Base-by-base conservation (phyloP, 2,329 filamentous ascomycete genomes). In the Colletotrichum simmondsii region DNA sequence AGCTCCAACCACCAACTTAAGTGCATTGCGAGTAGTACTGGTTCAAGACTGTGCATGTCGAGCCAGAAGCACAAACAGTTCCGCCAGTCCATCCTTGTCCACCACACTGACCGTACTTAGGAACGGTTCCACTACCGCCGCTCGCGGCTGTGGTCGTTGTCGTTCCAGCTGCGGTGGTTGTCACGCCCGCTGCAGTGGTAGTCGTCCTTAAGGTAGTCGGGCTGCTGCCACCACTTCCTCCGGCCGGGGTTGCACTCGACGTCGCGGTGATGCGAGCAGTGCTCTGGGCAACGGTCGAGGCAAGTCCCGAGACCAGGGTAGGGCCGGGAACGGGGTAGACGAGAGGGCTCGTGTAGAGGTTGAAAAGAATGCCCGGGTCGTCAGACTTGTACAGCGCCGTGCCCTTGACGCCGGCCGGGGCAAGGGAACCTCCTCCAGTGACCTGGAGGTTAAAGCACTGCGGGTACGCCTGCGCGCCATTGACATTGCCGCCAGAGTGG, bases 361-460 rank as follows among this genome's bases (percentile, higher is more conserved):
- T 82, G 77, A 83, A 83, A 3, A 78, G 77, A 53, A 83, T 78
- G 14, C 81, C 81, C 11, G 82, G 78, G 70, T 83, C 82, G 12
- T 72, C 61, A 2, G 78, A 67, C 7, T 77, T 80, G 78, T 85
- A 85, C 65, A 83, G 80, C 26, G 77, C 78, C 14, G 81, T 83
- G 14, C 81, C 82, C 56, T 79, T 78, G 59, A 82, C 78, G 8
- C 80, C 78, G 2, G 80, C 79, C 7, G 81, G 77, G 8, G 74
- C 69, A 5, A 73, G 74, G 1, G 77, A 76, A 37, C 83, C 83
- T 53, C 80, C 78, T 37, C 86, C 86, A 54, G 81, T 83, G 63
- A 88, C 83, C 75, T 84, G 79, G 56, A 88, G 77, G 77, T 87
- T 87, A 73, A 87, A 80, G 77, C 87, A 89, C 81, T 87, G 85